phyloP scores from a whole-genome alignment of 805 yeast genomes.

The Metschnikowia similis region DNA sequence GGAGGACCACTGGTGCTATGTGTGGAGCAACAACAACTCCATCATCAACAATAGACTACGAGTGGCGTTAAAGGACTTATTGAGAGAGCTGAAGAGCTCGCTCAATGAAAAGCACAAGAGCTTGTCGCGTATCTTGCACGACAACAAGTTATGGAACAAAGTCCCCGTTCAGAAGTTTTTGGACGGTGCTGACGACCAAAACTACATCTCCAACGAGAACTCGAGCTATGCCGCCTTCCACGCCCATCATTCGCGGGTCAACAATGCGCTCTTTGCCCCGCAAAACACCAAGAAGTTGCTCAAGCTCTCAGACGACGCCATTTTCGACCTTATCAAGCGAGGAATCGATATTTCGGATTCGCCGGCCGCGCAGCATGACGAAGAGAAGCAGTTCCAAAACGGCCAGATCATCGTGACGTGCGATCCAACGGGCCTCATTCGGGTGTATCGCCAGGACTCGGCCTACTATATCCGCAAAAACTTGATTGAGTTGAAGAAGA shows the following conservation, averaged over 20 bases:
- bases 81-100: constrained; percentile 32
- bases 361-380: constrained; percentile 1
- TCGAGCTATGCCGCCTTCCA: constrained; percentile 66
- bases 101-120: constrained; percentile 29
- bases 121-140: constrained; percentile 26
- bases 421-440: constrained; percentile 66
- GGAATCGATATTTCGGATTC: constrained; percentile 12
- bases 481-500: constrained; percentile 13
- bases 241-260: constrained; percentile 70
- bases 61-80: constrained; percentile 30
- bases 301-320: constrained; percentile 72
- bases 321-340: constrained; percentile 54
- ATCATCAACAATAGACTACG: constrained; percentile 38
- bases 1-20: constrained; percentile 82
- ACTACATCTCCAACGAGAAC: constrained; percentile 44
- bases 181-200: constrained; percentile 19
- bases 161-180: constrained; percentile 22
- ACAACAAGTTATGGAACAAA: constrained; percentile 26
- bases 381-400: not conserved
- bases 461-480: constrained; percentile 42
- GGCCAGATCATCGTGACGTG: constrained; percentile 67
- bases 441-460: constrained; percentile 78
- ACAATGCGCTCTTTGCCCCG: constrained; percentile 78
- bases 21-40: constrained; percentile 59
- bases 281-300: constrained; percentile 57